phyloP scores from a whole-genome alignment of 495 filamentous ascomycete species.

The Cenococcum geophilum region DNA sequence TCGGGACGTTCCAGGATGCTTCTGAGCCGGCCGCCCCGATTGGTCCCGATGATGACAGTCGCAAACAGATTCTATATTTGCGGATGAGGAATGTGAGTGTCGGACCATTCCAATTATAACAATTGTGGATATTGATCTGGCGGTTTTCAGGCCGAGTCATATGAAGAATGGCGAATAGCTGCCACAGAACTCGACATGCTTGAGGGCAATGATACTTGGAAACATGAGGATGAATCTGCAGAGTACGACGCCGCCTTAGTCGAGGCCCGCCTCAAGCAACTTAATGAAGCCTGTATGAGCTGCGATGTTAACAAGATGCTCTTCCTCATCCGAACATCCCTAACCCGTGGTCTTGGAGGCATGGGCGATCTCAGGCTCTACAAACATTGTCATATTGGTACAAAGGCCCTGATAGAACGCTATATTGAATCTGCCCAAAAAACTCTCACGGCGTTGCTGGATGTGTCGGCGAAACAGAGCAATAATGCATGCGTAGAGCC shows the following conservation, averaged over 20 bases:
- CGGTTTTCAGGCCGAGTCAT: constrained; percentile 31
- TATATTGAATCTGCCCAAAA: constrained; percentile 74
- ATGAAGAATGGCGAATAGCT: constrained; percentile 42
- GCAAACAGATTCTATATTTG: constrained; percentile 31
- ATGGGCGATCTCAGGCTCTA: constrained; percentile 83
- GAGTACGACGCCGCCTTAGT: constrained; percentile 70
- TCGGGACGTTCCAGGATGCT: neutral
- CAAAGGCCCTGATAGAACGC: constrained; percentile 76
- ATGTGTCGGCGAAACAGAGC: constrained; percentile 52
- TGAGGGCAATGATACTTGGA: constrained; percentile 81
- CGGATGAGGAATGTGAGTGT: constrained; percentile 30
- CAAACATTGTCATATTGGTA: constrained; percentile 77
- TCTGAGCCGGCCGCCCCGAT: neutral
- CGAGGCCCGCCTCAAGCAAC: constrained; percentile 57
- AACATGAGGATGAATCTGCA: constrained; percentile 53
- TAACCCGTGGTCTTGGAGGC: constrained; percentile 74
- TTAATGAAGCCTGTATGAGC: constrained; percentile 68
- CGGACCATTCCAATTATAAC: neutral
- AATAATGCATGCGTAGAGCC: constrained; percentile 50
- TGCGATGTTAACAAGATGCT: constrained; percentile 73
- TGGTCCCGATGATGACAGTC: constrained; percentile 7
- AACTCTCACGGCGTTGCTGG: constrained; percentile 64
- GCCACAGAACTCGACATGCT: constrained; percentile 74
- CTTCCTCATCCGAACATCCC: constrained; percentile 69
- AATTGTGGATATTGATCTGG: constrained; percentile 5